Evolutionary conservation across 108 stramenopile genomes (phyloP).

Genomic region (Seminavis robusta): DNA sequence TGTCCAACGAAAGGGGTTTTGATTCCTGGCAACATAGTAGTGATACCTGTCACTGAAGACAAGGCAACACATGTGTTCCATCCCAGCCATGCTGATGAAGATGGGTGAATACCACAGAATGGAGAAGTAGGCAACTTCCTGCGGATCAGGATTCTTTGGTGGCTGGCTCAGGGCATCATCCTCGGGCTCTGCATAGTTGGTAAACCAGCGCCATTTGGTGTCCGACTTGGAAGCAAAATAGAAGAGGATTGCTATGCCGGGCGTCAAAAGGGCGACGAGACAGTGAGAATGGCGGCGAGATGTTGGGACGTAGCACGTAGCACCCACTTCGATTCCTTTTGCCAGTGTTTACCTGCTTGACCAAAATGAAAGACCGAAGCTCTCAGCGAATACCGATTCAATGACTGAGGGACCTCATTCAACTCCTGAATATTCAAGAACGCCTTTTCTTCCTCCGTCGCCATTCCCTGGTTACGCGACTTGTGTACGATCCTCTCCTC

Average conservation of each 20-base stretch:
- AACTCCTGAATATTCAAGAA: slow-evolving; percentile 6
- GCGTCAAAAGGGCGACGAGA: background rate
- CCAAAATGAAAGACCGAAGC: slow-evolving; percentile 15
- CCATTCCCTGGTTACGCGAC: too few relatives aligned
- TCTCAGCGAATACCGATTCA: slow-evolving; percentile 1
- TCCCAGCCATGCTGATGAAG: slow-evolving; percentile 11
- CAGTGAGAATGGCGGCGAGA: background rate
- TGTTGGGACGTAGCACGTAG: too few relatives aligned
- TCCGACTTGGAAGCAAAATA: slow-evolving; percentile 7
- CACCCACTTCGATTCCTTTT: too few relatives aligned
- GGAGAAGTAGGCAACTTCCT: background rate
- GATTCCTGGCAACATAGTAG: slow-evolving; percentile 13
- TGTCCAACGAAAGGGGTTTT: slow-evolving; percentile 32
- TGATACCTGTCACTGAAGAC: slow-evolving; percentile 12
- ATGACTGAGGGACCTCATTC: slow-evolving; percentile 9
- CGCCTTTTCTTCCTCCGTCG: too few relatives aligned
- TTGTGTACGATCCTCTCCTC: too few relatives aligned
- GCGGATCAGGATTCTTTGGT: background rate
- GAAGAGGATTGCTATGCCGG: slow-evolving; percentile 2
- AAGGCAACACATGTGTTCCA: slow-evolving; percentile 24
- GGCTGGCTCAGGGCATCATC: too few relatives aligned
- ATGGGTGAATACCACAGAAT: slow-evolving; percentile 20
- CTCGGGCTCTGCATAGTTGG: slow-evolving; percentile 8
- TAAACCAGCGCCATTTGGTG: slow-evolving; percentile 10
- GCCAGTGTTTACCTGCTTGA: slow-evolving; percentile 15